A percentile compares a stretch with the other conserved stretches of the same genome.
Conservation (phyloP, 495 filamentous ascomycete species). For the Margaritispora aquatica region DNA sequence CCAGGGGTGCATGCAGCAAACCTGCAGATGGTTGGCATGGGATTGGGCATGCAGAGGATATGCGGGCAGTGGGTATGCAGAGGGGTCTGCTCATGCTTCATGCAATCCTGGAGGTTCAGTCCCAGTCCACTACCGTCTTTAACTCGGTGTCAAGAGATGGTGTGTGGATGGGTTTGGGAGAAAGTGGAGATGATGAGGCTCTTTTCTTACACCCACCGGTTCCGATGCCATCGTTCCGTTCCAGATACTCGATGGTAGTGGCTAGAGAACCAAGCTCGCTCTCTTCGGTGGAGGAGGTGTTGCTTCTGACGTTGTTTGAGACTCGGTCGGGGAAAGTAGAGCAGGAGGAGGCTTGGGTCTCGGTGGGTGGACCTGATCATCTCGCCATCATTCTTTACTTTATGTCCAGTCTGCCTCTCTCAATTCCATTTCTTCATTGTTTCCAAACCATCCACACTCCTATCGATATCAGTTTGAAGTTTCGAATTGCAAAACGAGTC, state of each 20-base stretch:
- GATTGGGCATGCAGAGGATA: neutral
- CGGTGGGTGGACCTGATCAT: neutral
- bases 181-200: neutral
- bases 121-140: neutral
- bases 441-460: neutral
- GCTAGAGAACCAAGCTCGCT: neutral
- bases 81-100: no score
- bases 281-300: neutral
- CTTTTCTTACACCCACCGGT: neutral
- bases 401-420: neutral
- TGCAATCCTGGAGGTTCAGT: neutral
- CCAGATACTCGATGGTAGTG: no score
- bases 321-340: neutral
- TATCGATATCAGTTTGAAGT: neutral
- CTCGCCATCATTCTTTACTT: neutral
- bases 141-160: neutral
- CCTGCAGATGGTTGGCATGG: neutral
- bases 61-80: no score
- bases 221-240: neutral
- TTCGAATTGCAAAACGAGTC: neutral
- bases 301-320: neutral
- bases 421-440: neutral
- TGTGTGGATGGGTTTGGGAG: neutral
- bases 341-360: neutral
- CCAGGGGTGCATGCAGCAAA: neutral